A percentile compares a stretch with the other conserved stretches of the same genome.
phyloP scores from a whole-genome alignment of 2,329 filamentous ascomycete genomes.

The Incumbomyces delicatus region DNA sequence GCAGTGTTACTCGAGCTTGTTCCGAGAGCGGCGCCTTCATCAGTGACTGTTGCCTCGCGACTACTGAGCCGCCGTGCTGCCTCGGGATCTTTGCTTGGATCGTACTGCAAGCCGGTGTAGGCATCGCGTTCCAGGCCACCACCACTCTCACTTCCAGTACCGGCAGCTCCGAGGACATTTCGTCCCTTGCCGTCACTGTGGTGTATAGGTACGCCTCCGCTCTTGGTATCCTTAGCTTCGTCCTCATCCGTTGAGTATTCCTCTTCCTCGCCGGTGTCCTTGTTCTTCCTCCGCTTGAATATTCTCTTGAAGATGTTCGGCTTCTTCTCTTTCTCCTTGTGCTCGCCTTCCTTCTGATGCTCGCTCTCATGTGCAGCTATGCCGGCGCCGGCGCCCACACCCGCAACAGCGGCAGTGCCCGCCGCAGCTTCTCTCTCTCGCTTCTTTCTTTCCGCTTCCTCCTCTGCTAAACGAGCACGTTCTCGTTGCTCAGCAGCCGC shows the following conservation, averaged over 20 bases:
- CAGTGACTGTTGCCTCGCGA: not conserved
- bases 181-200: slow-evolving; percentile 2
- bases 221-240: slow-evolving; percentile 8
- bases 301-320: slow-evolving; percentile 18
- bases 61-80: not conserved
- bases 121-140: not conserved
- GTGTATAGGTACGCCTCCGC: slow-evolving; percentile 1
- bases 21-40: not conserved
- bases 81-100: slow-evolving; percentile 7
- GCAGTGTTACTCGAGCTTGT: not conserved
- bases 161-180: not conserved
- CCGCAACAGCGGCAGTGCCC: not conserved
- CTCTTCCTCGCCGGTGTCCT: slow-evolving; percentile 19
- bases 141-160: not conserved
- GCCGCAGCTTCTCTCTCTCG: slow-evolving; percentile 10
- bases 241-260: slow-evolving; percentile 19
- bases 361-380: not conserved
- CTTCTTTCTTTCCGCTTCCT: slow-evolving; percentile 9
- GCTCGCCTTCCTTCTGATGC: not conserved
- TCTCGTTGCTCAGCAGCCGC: too few species aligned
- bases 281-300: slow-evolving; percentile 20
- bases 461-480: not conserved
- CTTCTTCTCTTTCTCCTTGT: slow-evolving; percentile 15
- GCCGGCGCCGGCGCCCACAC: not conserved
- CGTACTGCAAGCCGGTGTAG: slow-evolving; percentile 7